These are phyloP conservation scores for Wakefieldia striispora DNA, from an alignment of 768 basidiomycete genomes.

Conservation along the genomic window DNA sequence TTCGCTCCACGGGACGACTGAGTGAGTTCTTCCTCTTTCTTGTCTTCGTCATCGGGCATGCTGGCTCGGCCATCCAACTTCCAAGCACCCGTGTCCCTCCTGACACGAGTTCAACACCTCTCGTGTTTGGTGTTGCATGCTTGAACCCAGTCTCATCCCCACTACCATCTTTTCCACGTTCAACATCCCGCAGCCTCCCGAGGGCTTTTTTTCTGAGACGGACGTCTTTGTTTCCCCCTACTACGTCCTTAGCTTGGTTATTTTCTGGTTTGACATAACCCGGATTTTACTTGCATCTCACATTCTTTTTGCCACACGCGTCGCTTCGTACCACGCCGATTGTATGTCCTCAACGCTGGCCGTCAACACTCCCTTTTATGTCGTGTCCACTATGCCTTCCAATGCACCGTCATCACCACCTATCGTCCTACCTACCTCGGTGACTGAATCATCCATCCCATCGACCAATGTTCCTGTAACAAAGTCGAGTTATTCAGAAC, in stretches of 20 bases:
- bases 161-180: conserved; percentile 1
- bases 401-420: conserved; percentile 8
- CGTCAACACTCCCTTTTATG: conserved; percentile 10
- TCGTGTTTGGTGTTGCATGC: background rate
- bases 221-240: conserved; percentile 1
- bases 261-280: conserved; percentile 3
- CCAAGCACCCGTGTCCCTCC: background rate
- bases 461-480: conserved; percentile 12
- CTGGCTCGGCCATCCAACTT: background rate
- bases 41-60: background rate
- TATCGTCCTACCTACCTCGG: conserved; percentile 24
- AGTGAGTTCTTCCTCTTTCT: conserved; percentile 13
- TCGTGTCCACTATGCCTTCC: conserved; percentile 8
- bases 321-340: conserved; percentile 2
- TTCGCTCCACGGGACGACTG: conserved; percentile 9
- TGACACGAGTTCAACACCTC: background rate
- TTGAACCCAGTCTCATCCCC: background rate
- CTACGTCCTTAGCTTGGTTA: conserved; percentile 1
- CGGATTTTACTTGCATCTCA: conserved; percentile 8
- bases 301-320: conserved; percentile 6
- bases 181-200: background rate
- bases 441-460: conserved; percentile 16
- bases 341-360: conserved; percentile 23
- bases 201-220: conserved; percentile 5
- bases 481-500: conserved; percentile 9